Percentiles rank a stretch among this genome's conserved stretches.
phyloP scores from a whole-genome alignment of 208 protist genomes.

The Trypanosoma boissoni region DNA sequence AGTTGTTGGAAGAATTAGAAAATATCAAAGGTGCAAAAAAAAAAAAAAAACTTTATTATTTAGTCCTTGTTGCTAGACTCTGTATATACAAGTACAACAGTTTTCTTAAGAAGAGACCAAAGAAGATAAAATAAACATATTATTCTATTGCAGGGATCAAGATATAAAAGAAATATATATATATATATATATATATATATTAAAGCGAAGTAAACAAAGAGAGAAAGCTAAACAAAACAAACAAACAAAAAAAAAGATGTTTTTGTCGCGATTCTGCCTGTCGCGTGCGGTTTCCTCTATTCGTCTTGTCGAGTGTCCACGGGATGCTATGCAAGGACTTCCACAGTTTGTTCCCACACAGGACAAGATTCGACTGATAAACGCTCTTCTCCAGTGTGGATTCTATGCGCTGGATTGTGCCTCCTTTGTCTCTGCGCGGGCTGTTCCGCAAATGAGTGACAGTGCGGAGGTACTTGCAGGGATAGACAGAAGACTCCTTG shows the following conservation, averaged over 20 bases:
- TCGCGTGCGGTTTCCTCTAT: slow-evolving; percentile 14
- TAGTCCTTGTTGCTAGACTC: too few species aligned
- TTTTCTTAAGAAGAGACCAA: too few species aligned
- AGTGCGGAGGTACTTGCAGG: slow-evolving; percentile 31
- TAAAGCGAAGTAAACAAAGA: neutral
- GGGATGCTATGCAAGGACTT: slow-evolving; percentile 44
- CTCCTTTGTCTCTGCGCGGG: slow-evolving; percentile 37
- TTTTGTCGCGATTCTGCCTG: neutral
- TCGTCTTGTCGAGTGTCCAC: slow-evolving; percentile 36
- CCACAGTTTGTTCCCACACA: slow-evolving; percentile 31
- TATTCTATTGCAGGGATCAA: too few species aligned
- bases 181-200: slow-evolving; percentile 2
- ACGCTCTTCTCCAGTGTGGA: slow-evolving; percentile 29
- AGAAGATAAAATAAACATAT: too few species aligned
- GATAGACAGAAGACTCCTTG: slow-evolving; percentile 10
- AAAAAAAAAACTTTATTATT: slow-evolving; percentile 4
- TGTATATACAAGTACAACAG: too few species aligned
- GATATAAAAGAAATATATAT: neutral
- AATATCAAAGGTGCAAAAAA: neutral
- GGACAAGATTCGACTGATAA: slow-evolving; percentile 36
- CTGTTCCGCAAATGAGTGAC: slow-evolving; percentile 43
- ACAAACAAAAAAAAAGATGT: slow-evolving; percentile 1
- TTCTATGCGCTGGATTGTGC: slow-evolving; percentile 40
- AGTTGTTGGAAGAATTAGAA: too few species aligned
- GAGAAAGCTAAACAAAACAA: neutral